Conservation (phyloP, 2,329 filamentous ascomycete genomes). For the Pseudogymnoascus sp. region DNA sequence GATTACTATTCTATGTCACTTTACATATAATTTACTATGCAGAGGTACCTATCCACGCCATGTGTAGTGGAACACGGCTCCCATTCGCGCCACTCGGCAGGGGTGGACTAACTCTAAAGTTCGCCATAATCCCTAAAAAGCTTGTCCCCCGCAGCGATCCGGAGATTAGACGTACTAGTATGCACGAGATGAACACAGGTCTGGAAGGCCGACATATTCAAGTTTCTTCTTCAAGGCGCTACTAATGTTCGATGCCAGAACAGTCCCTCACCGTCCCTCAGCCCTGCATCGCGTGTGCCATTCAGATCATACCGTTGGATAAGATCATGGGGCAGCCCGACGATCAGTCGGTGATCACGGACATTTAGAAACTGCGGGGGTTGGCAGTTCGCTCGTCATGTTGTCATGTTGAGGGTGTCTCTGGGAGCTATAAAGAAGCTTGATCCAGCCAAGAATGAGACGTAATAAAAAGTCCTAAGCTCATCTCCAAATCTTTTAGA, state of each 20-base stretch:
- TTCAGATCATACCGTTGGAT: background rate
- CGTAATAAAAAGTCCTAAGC: background rate
- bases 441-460: background rate
- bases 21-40: background rate
- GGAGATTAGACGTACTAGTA: background rate
- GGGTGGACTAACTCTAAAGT: background rate
- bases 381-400: background rate
- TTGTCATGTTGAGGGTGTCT: background rate
- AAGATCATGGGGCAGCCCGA: background rate
- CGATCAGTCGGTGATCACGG: background rate
- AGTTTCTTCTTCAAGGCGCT: background rate
- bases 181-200: too few relatives aligned
- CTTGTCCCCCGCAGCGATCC: background rate
- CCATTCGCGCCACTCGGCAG: background rate
- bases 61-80: background rate
- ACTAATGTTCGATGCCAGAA: background rate
- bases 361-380: background rate
- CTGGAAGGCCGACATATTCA: background rate
- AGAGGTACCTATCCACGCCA: background rate
- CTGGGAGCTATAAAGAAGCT: background rate
- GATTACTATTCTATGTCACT: background rate
- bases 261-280: conserved; percentile 3
- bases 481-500: background rate
- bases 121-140: background rate
- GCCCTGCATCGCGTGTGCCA: background rate